Evolutionary conservation across 2,329 filamentous ascomycete genomes (phyloP).

Genomic region (Claviceps spartinae): DNA sequence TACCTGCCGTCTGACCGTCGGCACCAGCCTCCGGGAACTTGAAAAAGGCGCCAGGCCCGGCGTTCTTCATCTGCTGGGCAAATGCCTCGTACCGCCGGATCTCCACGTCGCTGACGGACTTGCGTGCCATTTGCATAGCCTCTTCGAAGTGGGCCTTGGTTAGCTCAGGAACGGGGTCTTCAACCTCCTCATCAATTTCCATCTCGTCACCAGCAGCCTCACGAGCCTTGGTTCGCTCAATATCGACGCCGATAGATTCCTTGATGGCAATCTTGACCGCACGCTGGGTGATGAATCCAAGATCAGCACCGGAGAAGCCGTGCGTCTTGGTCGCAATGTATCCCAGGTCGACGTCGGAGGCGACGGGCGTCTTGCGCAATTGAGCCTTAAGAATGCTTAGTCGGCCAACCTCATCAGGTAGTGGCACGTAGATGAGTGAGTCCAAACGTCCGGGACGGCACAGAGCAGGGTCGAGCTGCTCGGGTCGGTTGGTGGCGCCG

Average conservation of each 20-base stretch:
- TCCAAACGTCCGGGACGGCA: conserved; percentile 98
- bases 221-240: conserved; percentile 78
- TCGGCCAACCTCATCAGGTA: conserved; percentile 84
- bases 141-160: conserved; percentile 97
- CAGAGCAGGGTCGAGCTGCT: conserved; percentile 94
- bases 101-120: conserved; percentile 92
- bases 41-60: conserved; percentile 92
- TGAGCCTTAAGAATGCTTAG: conserved; percentile 85
- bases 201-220: conserved; percentile 79
- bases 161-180: conserved; percentile 91
- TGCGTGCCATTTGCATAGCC: conserved; percentile 88
- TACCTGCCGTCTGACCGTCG: conserved; percentile 48
- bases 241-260: conserved; percentile 79
- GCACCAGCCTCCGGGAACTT: conserved; percentile 71
- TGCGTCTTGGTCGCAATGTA: conserved; percentile 96
- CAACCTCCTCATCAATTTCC: conserved; percentile 52
- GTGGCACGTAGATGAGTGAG: conserved; percentile 93
- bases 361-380: conserved; percentile 93
- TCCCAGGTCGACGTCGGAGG: conserved; percentile 70
- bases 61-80: conserved; percentile 97
- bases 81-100: conserved; percentile 98
- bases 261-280: conserved; percentile 99
- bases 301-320: conserved; percentile 98
- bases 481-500: conserved; percentile 93
- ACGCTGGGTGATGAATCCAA: conserved; percentile 97